Percentiles rank a stretch among this genome's conserved stretches.
Evolutionary conservation across 2,329 filamentous ascomycete genomes (phyloP).

Genomic region (Bipolaris bicolor): DNA sequence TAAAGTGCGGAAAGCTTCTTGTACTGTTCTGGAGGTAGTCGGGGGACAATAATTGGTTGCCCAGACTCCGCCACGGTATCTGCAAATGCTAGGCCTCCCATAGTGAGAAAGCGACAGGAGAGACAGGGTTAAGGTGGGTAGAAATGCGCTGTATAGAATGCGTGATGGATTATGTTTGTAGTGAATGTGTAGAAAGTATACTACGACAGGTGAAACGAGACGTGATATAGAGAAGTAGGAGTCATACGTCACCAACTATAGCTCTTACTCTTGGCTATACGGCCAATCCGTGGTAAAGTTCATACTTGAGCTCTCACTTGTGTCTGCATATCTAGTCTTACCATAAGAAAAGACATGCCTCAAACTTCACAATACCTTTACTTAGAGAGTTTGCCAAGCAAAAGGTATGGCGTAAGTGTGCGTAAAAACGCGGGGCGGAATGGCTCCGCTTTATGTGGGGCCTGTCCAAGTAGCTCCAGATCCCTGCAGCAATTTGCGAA

Average conservation of each 20-base stretch:
- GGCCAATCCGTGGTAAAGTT: background rate
- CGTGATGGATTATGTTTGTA: background rate
- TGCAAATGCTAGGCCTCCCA: slow-evolving; percentile 65
- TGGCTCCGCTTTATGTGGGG: slow-evolving; percentile 19
- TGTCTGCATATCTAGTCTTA: too few relatives aligned
- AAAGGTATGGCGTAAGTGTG: background rate
- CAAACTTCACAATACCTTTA: background rate
- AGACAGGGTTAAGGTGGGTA: background rate
- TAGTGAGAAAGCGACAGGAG: slow-evolving; percentile 43
- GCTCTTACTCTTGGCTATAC: background rate
- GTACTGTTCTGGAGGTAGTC: slow-evolving; percentile 69
- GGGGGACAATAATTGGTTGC: slow-evolving; percentile 63
- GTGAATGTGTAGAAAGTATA: background rate
- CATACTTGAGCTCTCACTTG: background rate
- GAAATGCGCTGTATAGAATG: background rate
- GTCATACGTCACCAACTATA: background rate
- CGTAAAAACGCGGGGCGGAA: slow-evolving; percentile 13
- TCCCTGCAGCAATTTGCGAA: slow-evolving; percentile 20
- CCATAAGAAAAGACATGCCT: too few relatives aligned
- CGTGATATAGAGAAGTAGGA: background rate
- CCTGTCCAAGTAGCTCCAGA: slow-evolving; percentile 5
- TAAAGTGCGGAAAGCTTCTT: slow-evolving; percentile 55
- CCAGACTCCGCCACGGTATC: slow-evolving; percentile 43
- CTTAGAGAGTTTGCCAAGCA: background rate
- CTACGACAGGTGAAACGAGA: background rate